Base-by-base conservation (phyloP, 495 filamentous ascomycete species). In the Beverwykella pulmonaria region DNA sequence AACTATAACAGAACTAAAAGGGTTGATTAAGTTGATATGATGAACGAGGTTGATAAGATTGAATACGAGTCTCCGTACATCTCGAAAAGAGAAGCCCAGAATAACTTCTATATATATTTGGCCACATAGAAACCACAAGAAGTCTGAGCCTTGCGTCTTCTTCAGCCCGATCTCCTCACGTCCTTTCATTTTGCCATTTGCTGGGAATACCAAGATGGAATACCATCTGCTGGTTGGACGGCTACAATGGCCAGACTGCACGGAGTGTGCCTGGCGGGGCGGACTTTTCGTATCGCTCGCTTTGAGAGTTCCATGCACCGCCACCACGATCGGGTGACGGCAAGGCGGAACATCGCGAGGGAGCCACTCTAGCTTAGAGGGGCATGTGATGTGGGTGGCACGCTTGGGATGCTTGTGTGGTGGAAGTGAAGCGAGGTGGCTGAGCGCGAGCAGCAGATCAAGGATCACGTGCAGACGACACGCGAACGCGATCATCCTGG, bases 221-320 rank as follows among this genome's bases (percentile, higher is more conserved):
- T 29, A 25, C 30, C 9, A n/a, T 23, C 1, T 14, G 25, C 19
- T 64, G 15, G 57, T 57, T 64, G 61, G 53, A 34, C 59, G 10
- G 34, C 9, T 2, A 53, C n/a, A 30, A 19, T 23, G 44, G n/a
- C 12, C 25, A 32, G 57, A 10, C 25, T 29, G 30, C 32, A 22
- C 19, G 36, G 4, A 34, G 39, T 47, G n/a, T 65, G 62, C 53
- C 62, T 65, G 53, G 29, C 46, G 22, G 54, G 54, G 54, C 62
- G 25, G 54, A 57, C 20, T 44, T 34, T 2, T 54, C 63, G 63
- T 61, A 59, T 66, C 48, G 20, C 47, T 59, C 63, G 39, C 20
- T 60, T 66, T 55, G 5, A 15, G 1, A 29, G 29, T 66, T 66
- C 56, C 22, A 66, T 60, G 63, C 63, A 66, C 63, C 10, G 63